Percentiles rank a stretch among this genome's conserved stretches.
phyloP scores from a whole-genome alignment of 2,329 filamentous ascomycete genomes.

The Epichloe hybrida region DNA sequence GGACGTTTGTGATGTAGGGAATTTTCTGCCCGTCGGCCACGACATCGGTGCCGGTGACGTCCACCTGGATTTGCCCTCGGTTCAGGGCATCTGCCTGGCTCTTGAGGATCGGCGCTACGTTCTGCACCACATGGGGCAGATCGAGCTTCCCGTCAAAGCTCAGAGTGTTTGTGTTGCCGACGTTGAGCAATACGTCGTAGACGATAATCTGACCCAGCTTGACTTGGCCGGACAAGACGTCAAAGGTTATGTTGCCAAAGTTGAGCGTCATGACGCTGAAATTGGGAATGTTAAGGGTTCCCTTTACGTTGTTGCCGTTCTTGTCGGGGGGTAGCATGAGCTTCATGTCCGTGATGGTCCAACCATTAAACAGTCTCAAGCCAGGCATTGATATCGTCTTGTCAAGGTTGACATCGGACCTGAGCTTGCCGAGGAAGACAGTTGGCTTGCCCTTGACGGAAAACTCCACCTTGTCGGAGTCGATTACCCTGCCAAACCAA shows the following conservation, averaged over 20 bases:
- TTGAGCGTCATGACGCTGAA: slow-evolving; percentile 28
- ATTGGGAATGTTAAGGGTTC: slow-evolving; percentile 31
- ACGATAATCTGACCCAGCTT: slow-evolving; percentile 25
- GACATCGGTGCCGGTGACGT: slow-evolving; percentile 27
- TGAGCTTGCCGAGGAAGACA: slow-evolving; percentile 26
- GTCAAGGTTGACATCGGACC: slow-evolving; percentile 23
- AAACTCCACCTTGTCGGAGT: slow-evolving; percentile 21
- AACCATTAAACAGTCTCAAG: slow-evolving; percentile 26
- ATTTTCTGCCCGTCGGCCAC: slow-evolving; percentile 29
- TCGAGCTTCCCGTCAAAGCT: slow-evolving; percentile 27
- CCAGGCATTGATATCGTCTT: slow-evolving; percentile 28
- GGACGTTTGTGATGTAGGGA: slow-evolving; percentile 28
- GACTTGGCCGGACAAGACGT: slow-evolving; percentile 26
- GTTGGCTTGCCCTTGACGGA: slow-evolving; percentile 23
- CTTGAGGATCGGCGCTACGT: slow-evolving; percentile 25
- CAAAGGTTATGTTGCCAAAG: slow-evolving; percentile 32
- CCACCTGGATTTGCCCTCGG: slow-evolving; percentile 27
- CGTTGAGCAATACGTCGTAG: slow-evolving; percentile 25
- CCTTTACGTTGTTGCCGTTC: slow-evolving; percentile 29
- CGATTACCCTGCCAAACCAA: slow-evolving; percentile 28
- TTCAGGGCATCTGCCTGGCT: slow-evolving; percentile 22
- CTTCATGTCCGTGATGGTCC: slow-evolving; percentile 23
- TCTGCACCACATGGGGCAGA: slow-evolving; percentile 26
- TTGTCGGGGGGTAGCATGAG: slow-evolving; percentile 25
- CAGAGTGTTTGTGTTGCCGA: slow-evolving; percentile 30